A percentile compares a stretch with the other conserved stretches of the same genome.
phyloP scores from a whole-genome alignment of 805 yeast species.

The Metschnikowia gruessii region DNA sequence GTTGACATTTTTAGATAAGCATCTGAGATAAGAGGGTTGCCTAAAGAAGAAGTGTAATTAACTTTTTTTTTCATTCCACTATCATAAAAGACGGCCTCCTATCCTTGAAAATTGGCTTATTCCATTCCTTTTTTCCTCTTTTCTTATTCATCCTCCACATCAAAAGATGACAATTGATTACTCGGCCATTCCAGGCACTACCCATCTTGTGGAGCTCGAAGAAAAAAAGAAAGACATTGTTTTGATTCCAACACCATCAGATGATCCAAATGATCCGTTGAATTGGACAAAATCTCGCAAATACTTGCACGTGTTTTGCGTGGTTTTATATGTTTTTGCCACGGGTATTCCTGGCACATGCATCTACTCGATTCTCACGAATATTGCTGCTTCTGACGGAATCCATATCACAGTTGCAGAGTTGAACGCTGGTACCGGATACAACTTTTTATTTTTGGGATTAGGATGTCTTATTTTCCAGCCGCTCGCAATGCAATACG shows the following conservation, averaged over 20 bases:
- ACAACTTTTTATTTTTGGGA: conserved; percentile 16
- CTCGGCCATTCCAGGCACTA: conserved; percentile 46
- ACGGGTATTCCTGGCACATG: conserved; percentile 34
- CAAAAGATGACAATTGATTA: conserved; percentile 11
- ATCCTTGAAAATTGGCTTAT: no score
- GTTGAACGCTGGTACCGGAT: conserved; percentile 19
- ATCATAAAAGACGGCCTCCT: no score
- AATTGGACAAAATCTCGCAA: conserved; percentile 57
- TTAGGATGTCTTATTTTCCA: conserved; percentile 50
- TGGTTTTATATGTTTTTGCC: conserved; percentile 33
- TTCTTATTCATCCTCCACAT: background rate
- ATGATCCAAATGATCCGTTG: conserved; percentile 67
- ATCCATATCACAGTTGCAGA: conserved; percentile 16
- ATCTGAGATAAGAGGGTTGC: no score
- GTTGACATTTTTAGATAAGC: no score
- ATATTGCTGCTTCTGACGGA: conserved; percentile 16
- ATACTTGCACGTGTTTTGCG: conserved; percentile 43
- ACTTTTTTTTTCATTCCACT: no score
- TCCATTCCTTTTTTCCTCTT: background rate
- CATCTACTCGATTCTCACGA: conserved; percentile 17
- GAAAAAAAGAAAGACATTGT: conserved; percentile 42
- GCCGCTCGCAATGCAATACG: conserved; percentile 49
- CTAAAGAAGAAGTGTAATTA: no score
- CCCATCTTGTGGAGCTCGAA: conserved; percentile 46
- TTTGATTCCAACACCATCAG: conserved; percentile 63